Evolutionary conservation across 495 filamentous ascomycete genomes (phyloP).

Genomic region (Hyaloscypha bicolor): DNA sequence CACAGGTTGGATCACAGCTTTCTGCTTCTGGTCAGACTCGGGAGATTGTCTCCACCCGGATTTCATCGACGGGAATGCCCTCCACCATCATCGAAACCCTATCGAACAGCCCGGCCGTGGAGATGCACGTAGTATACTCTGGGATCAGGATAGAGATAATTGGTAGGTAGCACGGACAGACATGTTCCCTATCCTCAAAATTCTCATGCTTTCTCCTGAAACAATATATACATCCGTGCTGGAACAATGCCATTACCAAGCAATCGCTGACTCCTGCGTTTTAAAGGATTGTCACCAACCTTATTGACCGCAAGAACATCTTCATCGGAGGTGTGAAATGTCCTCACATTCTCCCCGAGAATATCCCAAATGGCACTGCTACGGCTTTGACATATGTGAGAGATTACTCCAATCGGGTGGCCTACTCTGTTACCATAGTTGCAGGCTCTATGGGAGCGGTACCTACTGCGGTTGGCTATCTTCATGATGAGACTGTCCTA

Average conservation of each 20-base stretch:
- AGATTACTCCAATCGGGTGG: neutral
- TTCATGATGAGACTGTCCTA: neutral
- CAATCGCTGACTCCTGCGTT: neutral
- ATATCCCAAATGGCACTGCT: neutral
- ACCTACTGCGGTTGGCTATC: neutral
- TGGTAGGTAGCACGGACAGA: neutral
- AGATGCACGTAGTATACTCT: neutral
- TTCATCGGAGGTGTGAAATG: neutral
- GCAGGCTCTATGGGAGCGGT: neutral
- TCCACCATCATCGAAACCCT: neutral
- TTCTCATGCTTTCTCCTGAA: no score
- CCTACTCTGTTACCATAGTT: neutral
- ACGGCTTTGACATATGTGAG: neutral
- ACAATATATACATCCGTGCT: no score
- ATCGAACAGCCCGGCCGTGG: neutral
- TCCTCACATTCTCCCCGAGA: neutral
- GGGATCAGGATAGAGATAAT: neutral
- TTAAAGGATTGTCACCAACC: neutral
- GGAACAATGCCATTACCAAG: no score
- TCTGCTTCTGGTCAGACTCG: neutral
- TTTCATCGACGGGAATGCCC: neutral
- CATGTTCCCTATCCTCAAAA: neutral
- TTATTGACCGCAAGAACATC: neutral
- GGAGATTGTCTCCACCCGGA: neutral
- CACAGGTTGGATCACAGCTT: neutral